A percentile compares a stretch with the other conserved stretches of the same genome.
phyloP scores from a whole-genome alignment of 805 yeast species.

The Saturnispora galanensis region DNA sequence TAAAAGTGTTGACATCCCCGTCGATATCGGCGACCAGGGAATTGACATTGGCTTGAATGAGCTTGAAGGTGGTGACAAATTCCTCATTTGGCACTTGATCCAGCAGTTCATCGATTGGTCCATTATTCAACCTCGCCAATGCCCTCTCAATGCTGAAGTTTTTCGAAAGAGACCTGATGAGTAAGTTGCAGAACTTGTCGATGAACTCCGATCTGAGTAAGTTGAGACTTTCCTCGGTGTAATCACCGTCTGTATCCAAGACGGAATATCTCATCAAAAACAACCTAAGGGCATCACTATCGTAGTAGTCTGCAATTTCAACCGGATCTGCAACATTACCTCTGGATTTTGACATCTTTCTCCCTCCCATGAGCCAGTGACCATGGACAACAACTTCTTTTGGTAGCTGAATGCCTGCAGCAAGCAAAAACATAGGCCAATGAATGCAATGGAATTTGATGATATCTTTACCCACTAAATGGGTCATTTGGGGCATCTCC shows the following conservation, averaged over 20 bases:
- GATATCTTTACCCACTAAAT: conserved; percentile 88
- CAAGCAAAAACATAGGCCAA: conserved; percentile 90
- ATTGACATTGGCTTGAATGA: conserved; percentile 28
- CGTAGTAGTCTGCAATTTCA: conserved; percentile 50
- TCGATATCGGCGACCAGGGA: conserved; percentile 32
- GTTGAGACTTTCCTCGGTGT: conserved; percentile 46
- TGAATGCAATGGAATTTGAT: conserved; percentile 79
- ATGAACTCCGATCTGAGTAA: conserved; percentile 54
- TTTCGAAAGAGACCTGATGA: conserved; percentile 62
- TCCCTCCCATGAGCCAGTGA: conserved; percentile 86
- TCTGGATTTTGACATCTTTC: conserved; percentile 85
- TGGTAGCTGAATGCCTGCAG: conserved; percentile 67
- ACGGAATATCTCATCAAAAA: conserved; percentile 69
- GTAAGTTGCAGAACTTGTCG: conserved; percentile 75
- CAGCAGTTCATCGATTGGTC: conserved; percentile 22
- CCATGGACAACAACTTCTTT: conserved; percentile 76
- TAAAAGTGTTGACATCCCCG: conserved; percentile 34
- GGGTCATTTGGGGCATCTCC: conserved; percentile 33
- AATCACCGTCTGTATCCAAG: conserved; percentile 71
- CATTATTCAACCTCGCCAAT: conserved; percentile 18
- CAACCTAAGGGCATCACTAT: conserved; percentile 64
- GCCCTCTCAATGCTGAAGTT: conserved; percentile 52
- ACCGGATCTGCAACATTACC: conserved; percentile 94
- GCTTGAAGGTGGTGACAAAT: conserved; percentile 13
- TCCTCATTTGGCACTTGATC: conserved; percentile 9